These are phyloP conservation scores for Scedosporium minutisporum DNA, from an alignment of 2,329 filamentous ascomycete species.

Conservation along the genomic window DNA sequence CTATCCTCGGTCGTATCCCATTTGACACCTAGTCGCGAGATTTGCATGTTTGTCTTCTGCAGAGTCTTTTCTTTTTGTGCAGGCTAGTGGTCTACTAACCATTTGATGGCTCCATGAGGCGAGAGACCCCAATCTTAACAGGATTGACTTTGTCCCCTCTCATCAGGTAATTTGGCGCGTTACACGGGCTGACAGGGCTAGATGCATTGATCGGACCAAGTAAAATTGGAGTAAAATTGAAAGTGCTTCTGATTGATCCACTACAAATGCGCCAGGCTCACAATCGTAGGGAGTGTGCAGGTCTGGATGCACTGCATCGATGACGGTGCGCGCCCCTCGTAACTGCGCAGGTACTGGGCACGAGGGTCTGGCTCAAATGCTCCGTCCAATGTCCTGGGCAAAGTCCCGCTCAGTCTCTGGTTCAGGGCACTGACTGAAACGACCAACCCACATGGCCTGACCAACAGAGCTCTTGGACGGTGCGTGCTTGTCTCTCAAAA, in stretches of 20 bases:
- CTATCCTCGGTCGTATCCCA: not conserved
- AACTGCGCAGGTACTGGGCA: not conserved
- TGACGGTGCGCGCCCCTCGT: not conserved
- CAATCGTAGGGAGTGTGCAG: not conserved
- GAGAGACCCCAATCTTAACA: not conserved
- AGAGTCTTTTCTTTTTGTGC: not conserved
- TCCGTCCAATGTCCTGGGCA: not conserved
- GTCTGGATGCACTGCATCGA: not conserved
- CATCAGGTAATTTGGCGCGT: too few species aligned
- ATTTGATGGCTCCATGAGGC: too few species aligned
- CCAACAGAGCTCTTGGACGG: not conserved
- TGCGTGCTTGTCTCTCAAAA: not conserved
- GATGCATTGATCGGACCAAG: too few species aligned
- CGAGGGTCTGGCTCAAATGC: too few species aligned
- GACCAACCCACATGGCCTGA: not conserved
- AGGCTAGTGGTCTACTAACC: not conserved
- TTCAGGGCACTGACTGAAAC: conserved; percentile 4
- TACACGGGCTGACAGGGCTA: too few species aligned
- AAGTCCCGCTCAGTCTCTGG: not conserved
- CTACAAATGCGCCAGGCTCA: not conserved
- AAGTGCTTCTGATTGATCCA: not conserved
- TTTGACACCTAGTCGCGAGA: not conserved
- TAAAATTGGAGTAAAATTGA: not conserved
- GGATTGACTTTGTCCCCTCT: not conserved
- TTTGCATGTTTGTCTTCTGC: not conserved